A percentile compares a stretch with the other conserved stretches of the same genome.
Evolutionary conservation across 148 eudicot genomes (phyloP).

Genomic region (Rhododendron ferrugineum): DNA sequence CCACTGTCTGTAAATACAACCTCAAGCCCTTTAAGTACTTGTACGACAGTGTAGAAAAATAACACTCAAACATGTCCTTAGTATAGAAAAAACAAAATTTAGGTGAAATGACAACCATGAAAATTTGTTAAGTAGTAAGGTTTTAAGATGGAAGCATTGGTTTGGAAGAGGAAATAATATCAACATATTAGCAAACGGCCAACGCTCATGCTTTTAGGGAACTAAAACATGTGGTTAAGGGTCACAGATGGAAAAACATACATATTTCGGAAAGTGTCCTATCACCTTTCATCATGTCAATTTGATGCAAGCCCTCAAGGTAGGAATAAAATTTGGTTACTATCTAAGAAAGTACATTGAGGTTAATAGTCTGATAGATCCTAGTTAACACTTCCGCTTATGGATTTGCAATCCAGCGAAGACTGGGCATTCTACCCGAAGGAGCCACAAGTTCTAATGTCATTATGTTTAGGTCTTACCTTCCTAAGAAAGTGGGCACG

Average conservation of each 20-base stretch:
- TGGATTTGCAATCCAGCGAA: not conserved
- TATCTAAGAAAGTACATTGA: not conserved
- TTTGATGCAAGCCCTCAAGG: not conserved
- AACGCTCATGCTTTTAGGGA: not conserved
- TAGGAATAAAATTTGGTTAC: not conserved
- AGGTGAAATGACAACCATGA: not conserved
- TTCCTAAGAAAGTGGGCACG: not conserved
- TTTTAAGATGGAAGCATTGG: not conserved
- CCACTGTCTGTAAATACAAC: constrained; percentile 60
- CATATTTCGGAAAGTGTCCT: too few relatives aligned
- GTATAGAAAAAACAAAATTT: not conserved
- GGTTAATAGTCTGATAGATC: not conserved
- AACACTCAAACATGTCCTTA: not conserved
- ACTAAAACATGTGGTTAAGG: not conserved
- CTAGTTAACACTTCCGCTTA: not conserved
- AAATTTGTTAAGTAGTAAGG: not conserved
- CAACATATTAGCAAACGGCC: not conserved
- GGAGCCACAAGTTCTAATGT: not conserved
- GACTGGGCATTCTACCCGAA: not conserved
- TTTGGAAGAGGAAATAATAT: not conserved
- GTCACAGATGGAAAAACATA: not conserved
- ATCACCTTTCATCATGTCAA: not conserved
- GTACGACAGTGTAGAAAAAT: not conserved
- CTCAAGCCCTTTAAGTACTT: not conserved
- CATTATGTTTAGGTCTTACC: not conserved